Percentiles rank a stretch among this genome's conserved stretches.
Conservation (phyloP, 495 filamentous ascomycete genomes). For the Talaromyces liani region DNA sequence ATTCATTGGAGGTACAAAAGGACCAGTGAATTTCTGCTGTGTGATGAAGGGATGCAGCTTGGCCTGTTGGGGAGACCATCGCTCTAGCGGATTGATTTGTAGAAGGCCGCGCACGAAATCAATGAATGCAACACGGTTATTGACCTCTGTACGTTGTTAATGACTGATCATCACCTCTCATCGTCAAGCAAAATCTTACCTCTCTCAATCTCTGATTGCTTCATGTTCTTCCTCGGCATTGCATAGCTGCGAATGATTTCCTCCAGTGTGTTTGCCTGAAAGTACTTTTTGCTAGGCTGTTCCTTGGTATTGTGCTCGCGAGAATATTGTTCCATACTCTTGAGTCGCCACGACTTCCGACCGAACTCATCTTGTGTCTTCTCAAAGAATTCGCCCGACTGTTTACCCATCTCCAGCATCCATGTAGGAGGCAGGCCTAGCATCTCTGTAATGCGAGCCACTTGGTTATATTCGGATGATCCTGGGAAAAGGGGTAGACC, state of each 20-base stretch:
- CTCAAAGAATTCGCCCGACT: constrained; percentile 95
- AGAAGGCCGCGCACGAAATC: constrained; percentile 96
- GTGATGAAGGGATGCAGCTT: constrained; percentile 99
- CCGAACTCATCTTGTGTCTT: constrained; percentile 90
- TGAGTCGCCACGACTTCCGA: constrained; percentile 80
- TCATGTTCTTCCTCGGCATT: constrained; percentile 99
- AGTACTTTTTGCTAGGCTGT: constrained; percentile 99
- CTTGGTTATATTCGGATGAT: constrained; percentile 98
- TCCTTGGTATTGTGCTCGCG: constrained; percentile 93
- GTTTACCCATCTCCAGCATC: constrained; percentile 99
- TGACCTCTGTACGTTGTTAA: constrained; percentile 69
- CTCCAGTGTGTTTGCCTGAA: constrained; percentile 83
- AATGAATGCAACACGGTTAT: constrained; percentile 96
- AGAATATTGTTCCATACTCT: constrained; percentile 96
- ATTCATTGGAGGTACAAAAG: constrained; percentile 97
- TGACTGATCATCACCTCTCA: not conserved
- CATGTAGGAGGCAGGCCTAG: constrained; percentile 91
- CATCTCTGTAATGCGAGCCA: constrained; percentile 97
- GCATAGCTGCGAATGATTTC: constrained; percentile 97
- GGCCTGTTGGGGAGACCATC: constrained; percentile 97
- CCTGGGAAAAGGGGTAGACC: constrained; percentile 94
- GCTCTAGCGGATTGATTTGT: constrained; percentile 90
- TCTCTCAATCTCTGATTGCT: constrained; percentile 90
- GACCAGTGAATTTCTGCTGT: constrained; percentile 91
- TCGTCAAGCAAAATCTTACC: constrained; percentile 47